These are phyloP conservation scores for Suhomyces ambrosiae DNA, from an alignment of 1,139 yeast genomes.

Conservation along the genomic window DNA sequence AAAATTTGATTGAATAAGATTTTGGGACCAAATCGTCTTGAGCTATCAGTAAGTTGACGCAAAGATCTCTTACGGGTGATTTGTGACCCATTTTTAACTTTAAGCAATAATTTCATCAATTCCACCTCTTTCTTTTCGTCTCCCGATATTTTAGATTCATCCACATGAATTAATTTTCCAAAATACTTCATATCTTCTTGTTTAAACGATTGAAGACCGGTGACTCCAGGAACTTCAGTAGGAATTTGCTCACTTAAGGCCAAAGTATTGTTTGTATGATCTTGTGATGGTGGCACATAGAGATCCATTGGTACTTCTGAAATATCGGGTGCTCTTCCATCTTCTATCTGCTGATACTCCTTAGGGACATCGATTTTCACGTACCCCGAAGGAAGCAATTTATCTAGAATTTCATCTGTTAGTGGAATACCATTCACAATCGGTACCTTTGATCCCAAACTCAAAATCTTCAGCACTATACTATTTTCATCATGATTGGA, in stretches of 20 bases:
- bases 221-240: slow-evolving; percentile 62
- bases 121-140: slow-evolving; percentile 63
- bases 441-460: slow-evolving; percentile 34
- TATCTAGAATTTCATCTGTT: slow-evolving; percentile 52
- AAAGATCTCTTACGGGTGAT: slow-evolving; percentile 68
- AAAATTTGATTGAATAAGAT: slow-evolving; percentile 66
- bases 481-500: slow-evolving; percentile 2
- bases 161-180: slow-evolving; percentile 54
- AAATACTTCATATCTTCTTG: slow-evolving; percentile 75
- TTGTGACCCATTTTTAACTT: slow-evolving; percentile 78
- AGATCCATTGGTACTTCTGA: slow-evolving; percentile 27
- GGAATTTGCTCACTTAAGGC: slow-evolving; percentile 39
- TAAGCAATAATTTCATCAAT: slow-evolving; percentile 64
- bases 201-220: slow-evolving; percentile 62
- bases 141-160: slow-evolving; percentile 33
- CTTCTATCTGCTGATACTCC: slow-evolving; percentile 41
- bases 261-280: slow-evolving; percentile 22
- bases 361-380: slow-evolving; percentile 50
- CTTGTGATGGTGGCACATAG: slow-evolving; percentile 30
- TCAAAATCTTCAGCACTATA: slow-evolving; percentile 5
- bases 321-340: slow-evolving; percentile 33
- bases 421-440: slow-evolving; percentile 48
- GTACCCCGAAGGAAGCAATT: slow-evolving; percentile 59
- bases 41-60: slow-evolving; percentile 65
- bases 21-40: slow-evolving; percentile 69